A percentile compares a stretch with the other conserved stretches of the same genome.
These are phyloP conservation scores for Helminthosporium solani DNA, from an alignment of 2,329 filamentous ascomycete species.

Conservation along the genomic window DNA sequence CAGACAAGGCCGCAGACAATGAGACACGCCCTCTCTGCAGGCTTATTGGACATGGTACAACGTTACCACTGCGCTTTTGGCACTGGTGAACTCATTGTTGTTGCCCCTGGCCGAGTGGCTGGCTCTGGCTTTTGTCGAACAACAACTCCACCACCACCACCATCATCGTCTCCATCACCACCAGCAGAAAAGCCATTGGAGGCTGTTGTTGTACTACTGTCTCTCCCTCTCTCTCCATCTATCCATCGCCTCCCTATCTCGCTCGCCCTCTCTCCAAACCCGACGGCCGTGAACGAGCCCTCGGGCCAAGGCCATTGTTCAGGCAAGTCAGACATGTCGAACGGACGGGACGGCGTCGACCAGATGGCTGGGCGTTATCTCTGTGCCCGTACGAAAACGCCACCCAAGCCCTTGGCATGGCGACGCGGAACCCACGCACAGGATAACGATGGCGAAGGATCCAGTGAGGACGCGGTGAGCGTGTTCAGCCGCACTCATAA, in stretches of 20 bases:
- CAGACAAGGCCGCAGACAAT: too few species aligned
- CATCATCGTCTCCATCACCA: background rate
- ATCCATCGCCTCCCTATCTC: too few species aligned
- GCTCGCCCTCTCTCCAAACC: too few species aligned
- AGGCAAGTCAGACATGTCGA: conserved; percentile 38
- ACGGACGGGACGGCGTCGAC: conserved; percentile 28
- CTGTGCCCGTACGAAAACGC: conserved; percentile 31
- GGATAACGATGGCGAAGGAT: conserved; percentile 21
- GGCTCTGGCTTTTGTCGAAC: background rate
- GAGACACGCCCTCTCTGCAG: conserved; percentile 4
- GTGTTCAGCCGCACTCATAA: conserved; percentile 19
- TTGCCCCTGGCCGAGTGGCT: too few species aligned
- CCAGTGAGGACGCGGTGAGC: background rate
- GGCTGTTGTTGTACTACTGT: too few species aligned
- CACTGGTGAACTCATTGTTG: conserved; percentile 5
- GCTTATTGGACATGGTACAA: conserved; percentile 25
- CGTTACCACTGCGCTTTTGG: conserved; percentile 18
- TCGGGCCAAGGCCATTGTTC: conserved; percentile 37
- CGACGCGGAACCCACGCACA: too few species aligned
- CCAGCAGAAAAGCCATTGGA: too few species aligned
- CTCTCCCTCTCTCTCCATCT: too few species aligned
- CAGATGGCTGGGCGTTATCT: conserved; percentile 27
- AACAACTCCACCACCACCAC: background rate
- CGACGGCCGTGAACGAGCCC: too few species aligned
- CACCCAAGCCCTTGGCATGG: conserved; percentile 42